Evolutionary conservation across 208 protist genomes (phyloP).

Genomic region (Trypanosoma cruzi): DNA sequence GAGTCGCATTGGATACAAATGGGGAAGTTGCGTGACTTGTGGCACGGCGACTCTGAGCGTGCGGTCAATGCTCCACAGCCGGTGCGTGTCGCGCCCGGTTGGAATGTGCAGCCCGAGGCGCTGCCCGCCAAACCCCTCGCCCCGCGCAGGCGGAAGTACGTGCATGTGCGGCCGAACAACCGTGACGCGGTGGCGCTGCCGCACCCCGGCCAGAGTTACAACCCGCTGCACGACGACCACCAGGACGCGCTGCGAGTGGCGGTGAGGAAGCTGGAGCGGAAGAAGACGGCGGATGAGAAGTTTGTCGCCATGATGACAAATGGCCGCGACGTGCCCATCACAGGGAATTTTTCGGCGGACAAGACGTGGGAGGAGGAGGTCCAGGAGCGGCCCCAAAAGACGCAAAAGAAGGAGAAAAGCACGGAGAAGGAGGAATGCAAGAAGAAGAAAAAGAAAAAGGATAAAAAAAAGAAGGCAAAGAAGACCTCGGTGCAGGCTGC

Average conservation of each 20-base stretch:
- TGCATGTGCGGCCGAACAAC: constrained; percentile 74
- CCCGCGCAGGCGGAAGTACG: constrained; percentile 80
- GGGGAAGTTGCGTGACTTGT: constrained; percentile 68
- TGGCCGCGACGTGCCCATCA: constrained; percentile 46
- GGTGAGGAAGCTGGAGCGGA: constrained; percentile 64
- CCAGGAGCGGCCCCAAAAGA: constrained; percentile 32
- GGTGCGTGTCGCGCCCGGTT: constrained; percentile 50
- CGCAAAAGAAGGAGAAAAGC: constrained; percentile 5
- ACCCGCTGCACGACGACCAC: constrained; percentile 77
- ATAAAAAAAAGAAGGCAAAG: constrained; percentile 55
- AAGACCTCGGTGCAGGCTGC: constrained; percentile 38
- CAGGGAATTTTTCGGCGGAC: constrained; percentile 66
- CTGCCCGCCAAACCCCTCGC: constrained; percentile 54
- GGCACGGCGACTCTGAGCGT: constrained; percentile 48
- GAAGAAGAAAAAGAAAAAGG: constrained; percentile 51
- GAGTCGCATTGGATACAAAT: constrained; percentile 13
- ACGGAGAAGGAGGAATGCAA: constrained; percentile 36
- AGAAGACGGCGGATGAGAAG: constrained; percentile 64
- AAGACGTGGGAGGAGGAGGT: constrained; percentile 84
- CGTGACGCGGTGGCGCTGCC: constrained; percentile 73
- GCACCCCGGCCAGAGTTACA: constrained; percentile 86
- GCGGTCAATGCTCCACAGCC: constrained; percentile 54
- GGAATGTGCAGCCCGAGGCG: constrained; percentile 63
- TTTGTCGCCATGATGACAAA: constrained; percentile 72
- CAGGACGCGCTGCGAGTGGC: constrained; percentile 66